Evolutionary conservation across 2,329 filamentous ascomycete genomes (phyloP).

Genomic region (Drechslerella dactyloides): DNA sequence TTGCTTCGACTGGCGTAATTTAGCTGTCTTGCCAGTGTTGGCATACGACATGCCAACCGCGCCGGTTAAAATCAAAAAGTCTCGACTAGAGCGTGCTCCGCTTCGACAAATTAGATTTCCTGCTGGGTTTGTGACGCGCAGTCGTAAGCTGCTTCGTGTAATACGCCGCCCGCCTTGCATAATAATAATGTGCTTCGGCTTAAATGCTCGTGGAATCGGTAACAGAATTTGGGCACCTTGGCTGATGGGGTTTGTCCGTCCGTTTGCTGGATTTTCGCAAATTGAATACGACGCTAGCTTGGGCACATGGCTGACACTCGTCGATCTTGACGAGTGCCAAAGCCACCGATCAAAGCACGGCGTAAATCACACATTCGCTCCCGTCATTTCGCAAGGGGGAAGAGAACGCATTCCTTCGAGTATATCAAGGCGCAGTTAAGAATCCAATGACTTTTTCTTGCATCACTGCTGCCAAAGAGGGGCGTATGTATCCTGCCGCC

Average conservation of each 20-base stretch:
- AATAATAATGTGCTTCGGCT: no score
- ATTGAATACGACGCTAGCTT: conserved; percentile 16
- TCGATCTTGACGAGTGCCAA: conserved; percentile 41
- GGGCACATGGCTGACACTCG: conserved; percentile 38
- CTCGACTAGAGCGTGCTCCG: conserved; percentile 25
- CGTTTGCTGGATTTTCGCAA: conserved; percentile 26
- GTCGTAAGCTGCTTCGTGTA: not conserved
- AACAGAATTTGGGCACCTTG: no score
- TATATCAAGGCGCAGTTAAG: no score
- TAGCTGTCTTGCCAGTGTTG: conserved; percentile 38
- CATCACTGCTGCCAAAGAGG: no score
- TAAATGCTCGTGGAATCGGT: not conserved
- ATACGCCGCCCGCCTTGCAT: not conserved
- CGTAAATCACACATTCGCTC: not conserved
- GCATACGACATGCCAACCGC: conserved; percentile 50
- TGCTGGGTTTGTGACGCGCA: conserved; percentile 16
- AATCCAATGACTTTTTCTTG: no score
- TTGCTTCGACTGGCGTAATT: conserved; percentile 44
- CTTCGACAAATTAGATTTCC: conserved; percentile 11
- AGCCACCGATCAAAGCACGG: not conserved
- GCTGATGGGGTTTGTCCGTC: conserved; percentile 11
- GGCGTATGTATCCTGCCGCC: no score
- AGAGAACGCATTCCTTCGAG: no score
- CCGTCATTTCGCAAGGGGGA: no score
- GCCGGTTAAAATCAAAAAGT: conserved; percentile 4